phyloP scores from a whole-genome alignment of 2,329 filamentous ascomycete genomes.

The Blastomyces percursus region DNA sequence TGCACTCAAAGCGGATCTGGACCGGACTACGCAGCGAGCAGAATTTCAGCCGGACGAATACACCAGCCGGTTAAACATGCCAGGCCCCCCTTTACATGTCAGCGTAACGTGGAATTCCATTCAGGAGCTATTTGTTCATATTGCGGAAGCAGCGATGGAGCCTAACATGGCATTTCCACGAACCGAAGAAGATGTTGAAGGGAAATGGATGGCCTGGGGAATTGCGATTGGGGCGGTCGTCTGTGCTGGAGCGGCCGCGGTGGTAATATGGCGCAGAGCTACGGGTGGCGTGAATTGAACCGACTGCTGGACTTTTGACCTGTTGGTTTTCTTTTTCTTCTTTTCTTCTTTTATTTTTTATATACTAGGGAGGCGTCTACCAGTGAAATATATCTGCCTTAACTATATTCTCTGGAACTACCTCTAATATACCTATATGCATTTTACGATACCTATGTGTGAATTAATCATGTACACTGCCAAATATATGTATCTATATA shows the following conservation, averaged over 20 bases:
- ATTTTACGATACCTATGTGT: neutral
- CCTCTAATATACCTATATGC: neutral
- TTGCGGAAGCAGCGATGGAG: conserved; percentile 85
- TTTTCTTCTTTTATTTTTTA: neutral
- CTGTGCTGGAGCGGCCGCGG: conserved; percentile 47
- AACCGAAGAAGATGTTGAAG: conserved; percentile 65
- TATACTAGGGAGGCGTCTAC: neutral
- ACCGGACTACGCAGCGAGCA: conserved; percentile 91
- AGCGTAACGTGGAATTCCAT: conserved; percentile 92
- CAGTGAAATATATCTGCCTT: neutral
- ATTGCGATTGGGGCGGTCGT: conserved; percentile 66
- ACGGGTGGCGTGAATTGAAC: conserved; percentile 25
- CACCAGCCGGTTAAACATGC: conserved; percentile 74
- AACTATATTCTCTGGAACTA: neutral
- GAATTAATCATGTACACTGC: too few relatives aligned
- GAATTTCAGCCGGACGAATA: conserved; percentile 89
- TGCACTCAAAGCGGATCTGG: conserved; percentile 86
- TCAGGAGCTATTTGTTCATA: conserved; percentile 79
- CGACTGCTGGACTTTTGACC: neutral
- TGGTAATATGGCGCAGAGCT: conserved; percentile 49
- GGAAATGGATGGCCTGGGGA: conserved; percentile 75
- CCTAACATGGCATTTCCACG: conserved; percentile 83
- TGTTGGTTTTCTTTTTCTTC: neutral
- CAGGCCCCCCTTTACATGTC: conserved; percentile 73
- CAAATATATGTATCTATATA: neutral